Evolutionary conservation across 2,329 filamentous ascomycete genomes (phyloP).

Genomic region (Aspergillus amoenus): DNA sequence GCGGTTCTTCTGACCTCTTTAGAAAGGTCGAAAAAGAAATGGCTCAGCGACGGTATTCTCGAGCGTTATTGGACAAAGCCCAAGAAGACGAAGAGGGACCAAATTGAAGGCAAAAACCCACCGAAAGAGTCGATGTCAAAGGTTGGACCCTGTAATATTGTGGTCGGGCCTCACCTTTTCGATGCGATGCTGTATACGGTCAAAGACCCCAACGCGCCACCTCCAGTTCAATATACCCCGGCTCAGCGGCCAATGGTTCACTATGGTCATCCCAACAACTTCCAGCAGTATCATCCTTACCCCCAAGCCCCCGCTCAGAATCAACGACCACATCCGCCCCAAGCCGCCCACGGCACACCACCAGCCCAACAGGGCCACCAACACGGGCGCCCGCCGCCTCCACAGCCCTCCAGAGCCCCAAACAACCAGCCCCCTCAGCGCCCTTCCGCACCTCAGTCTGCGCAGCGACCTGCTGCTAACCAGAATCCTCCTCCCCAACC

Average conservation of each 20-base stretch:
- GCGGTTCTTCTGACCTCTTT: conserved; percentile 59
- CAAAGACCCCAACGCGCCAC: conserved; percentile 47
- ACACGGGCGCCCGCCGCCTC: conserved; percentile 24
- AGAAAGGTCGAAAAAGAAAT: conserved; percentile 59
- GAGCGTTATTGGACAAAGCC: conserved; percentile 60
- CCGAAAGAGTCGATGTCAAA: conserved; percentile 54
- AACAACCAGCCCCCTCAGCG: conserved; percentile 18
- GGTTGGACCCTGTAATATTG: conserved; percentile 58
- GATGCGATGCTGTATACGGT: conserved; percentile 58
- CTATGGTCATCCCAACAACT: conserved; percentile 41
- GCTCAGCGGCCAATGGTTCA: conserved; percentile 44
- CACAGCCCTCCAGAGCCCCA: conserved; percentile 16
- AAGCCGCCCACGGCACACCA: conserved; percentile 25
- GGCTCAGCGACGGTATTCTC: conserved; percentile 55
- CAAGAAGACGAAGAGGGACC: conserved; percentile 54
- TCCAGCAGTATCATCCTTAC: conserved; percentile 45
- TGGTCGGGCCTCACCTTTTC: conserved; percentile 64
- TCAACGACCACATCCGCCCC: conserved; percentile 27
- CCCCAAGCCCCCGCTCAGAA: conserved; percentile 26
- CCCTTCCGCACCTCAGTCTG: conserved; percentile 24
- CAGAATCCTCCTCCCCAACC: conserved; percentile 35
- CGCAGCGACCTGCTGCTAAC: conserved; percentile 28
- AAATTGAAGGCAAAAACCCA: conserved; percentile 47
- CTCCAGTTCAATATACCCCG: conserved; percentile 38
- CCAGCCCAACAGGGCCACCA: conserved; percentile 28